These are phyloP conservation scores for Cladosporium sp. DNA, from an alignment of 2,329 filamentous ascomycete species.

Conservation along the genomic window DNA sequence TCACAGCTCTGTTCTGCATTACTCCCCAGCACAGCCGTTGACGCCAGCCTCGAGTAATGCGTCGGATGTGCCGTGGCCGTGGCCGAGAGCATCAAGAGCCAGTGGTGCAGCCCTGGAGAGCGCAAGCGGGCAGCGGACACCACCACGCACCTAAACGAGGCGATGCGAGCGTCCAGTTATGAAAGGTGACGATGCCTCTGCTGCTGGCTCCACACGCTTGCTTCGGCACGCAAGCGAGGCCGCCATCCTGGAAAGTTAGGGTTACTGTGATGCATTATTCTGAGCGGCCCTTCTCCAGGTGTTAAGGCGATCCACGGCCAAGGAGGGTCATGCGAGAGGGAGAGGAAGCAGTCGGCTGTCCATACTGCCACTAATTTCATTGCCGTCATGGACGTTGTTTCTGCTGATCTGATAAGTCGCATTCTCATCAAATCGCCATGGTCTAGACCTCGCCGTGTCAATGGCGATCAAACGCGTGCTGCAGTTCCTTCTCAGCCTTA, in stretches of 20 bases:
- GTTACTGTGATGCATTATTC: no score
- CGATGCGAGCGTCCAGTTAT: neutral
- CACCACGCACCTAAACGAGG: neutral
- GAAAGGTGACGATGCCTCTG: neutral
- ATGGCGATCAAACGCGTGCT: neutral
- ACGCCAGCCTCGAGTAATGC: neutral
- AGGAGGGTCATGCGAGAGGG: no score
- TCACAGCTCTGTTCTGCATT: neutral
- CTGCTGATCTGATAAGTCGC: no score
- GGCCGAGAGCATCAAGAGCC: neutral
- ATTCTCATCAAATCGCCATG: no score
- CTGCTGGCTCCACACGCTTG: neutral
- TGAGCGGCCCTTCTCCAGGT: no score
- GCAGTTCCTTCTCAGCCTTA: neutral
- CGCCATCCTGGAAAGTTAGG: neutral
- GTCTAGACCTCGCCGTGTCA: no score
- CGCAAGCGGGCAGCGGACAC: neutral
- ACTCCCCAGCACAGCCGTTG: neutral
- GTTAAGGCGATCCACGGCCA: no score
- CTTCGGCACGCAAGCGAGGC: conserved; percentile 11
- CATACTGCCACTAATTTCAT: no score
- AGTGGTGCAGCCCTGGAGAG: neutral
- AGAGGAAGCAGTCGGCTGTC: no score
- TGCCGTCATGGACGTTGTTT: no score
- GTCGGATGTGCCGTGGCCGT: neutral